Conservation (phyloP, 2,329 filamentous ascomycete species). For the Chaetomium strumarium region DNA sequence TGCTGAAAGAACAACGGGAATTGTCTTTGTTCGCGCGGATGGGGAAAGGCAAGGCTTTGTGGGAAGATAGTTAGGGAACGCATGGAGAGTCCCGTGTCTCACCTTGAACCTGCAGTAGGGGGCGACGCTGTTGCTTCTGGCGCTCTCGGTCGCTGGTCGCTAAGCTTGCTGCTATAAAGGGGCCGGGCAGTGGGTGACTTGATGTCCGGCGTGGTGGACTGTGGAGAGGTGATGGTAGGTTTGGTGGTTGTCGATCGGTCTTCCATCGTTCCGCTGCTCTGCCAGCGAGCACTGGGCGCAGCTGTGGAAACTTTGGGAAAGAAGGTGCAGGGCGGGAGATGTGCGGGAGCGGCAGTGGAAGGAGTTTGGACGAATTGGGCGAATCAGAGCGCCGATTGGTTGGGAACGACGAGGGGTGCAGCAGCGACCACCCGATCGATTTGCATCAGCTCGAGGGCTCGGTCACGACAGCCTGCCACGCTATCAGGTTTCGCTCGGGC, state of each 20-base stretch:
- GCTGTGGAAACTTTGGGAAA: conserved; percentile 25
- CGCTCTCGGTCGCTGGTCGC: conserved; percentile 25
- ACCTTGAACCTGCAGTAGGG: conserved; percentile 30
- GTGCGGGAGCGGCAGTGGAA: conserved; percentile 24
- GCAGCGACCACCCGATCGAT: conserved; percentile 4
- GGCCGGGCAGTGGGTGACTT: conserved; percentile 25
- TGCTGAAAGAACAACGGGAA: neutral
- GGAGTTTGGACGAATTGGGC: conserved; percentile 26
- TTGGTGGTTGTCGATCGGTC: conserved; percentile 26
- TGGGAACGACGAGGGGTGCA: conserved; percentile 6
- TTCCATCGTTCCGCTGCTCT: conserved; percentile 26
- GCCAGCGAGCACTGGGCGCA: conserved; percentile 20
- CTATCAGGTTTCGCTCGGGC: conserved; percentile 1
- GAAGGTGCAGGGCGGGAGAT: conserved; percentile 24
- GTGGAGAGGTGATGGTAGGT: conserved; percentile 20
- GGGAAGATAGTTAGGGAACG: conserved; percentile 19
- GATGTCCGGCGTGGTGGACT: conserved; percentile 20
- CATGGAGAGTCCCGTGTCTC: conserved; percentile 28
- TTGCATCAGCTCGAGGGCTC: conserved; percentile 2
- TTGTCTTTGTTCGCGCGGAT: conserved; percentile 20
- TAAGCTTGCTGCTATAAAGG: conserved; percentile 31
- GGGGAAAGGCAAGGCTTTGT: conserved; percentile 8
- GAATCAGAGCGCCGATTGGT: conserved; percentile 23
- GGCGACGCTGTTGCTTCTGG: conserved; percentile 23
- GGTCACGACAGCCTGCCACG: conserved; percentile 8